Evolutionary conservation across 805 yeast species (phyloP).

Genomic region (Deakozyma indianensis): DNA sequence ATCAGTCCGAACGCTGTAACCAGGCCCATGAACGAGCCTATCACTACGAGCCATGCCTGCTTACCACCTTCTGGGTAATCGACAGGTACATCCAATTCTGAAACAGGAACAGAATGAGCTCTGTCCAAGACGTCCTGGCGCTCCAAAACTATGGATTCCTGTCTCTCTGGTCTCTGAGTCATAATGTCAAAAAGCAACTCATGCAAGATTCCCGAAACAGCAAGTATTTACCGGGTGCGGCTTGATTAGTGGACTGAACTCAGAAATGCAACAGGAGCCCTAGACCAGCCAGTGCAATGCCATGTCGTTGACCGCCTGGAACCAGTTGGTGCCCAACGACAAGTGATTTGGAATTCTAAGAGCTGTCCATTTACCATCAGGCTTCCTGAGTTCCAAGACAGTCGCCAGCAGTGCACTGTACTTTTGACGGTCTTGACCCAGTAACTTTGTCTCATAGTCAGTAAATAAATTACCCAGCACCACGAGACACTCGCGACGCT

Average conservation of each 20-base stretch:
- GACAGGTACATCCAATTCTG: too few relatives aligned
- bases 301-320: slow-evolving; percentile 16
- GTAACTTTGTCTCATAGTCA: slow-evolving; percentile 12
- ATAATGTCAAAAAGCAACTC: not conserved
- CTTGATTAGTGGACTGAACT: too few relatives aligned
- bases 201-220: too few relatives aligned
- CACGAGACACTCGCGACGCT: slow-evolving; percentile 1
- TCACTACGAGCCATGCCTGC: slow-evolving; percentile 38
- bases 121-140: not conserved
- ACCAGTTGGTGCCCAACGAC: slow-evolving; percentile 15
- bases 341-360: slow-evolving; percentile 4
- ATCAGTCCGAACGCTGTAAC: slow-evolving; percentile 47
- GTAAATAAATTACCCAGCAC: slow-evolving; percentile 15
- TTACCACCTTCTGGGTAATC: slow-evolving; percentile 37
- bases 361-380: not conserved
- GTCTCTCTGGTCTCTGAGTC: not conserved
- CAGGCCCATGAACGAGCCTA: slow-evolving; percentile 47
- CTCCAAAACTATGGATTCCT: not conserved
- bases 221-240: too few relatives aligned
- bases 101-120: too few relatives aligned
- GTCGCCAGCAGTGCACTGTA: slow-evolving; percentile 3
- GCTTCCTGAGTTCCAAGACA: not conserved
- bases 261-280: too few relatives aligned
- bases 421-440: slow-evolving; percentile 20
- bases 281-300: too few relatives aligned